phyloP scores from a whole-genome alignment of 2,329 filamentous ascomycete species.

The Cyphellophora europaea region DNA sequence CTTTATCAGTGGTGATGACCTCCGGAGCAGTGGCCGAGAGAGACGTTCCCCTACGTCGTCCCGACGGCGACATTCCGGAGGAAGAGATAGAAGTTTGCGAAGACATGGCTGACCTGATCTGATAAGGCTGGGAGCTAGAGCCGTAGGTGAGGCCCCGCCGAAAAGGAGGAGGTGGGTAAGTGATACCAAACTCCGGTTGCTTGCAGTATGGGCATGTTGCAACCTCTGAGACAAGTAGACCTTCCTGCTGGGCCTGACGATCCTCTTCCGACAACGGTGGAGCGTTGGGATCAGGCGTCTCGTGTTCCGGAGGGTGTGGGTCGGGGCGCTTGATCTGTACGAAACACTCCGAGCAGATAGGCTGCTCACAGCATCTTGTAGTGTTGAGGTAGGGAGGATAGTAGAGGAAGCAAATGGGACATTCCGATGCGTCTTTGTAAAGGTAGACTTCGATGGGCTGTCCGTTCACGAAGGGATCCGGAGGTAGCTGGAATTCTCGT shows the following conservation, averaged over 20 bases:
- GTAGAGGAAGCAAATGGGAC: conserved; percentile 92
- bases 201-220: conserved; percentile 92
- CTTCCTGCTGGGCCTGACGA: conserved; percentile 36
- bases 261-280: conserved; percentile 24
- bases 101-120: conserved; percentile 63
- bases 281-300: conserved; percentile 34
- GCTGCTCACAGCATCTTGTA: conserved; percentile 89
- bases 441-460: conserved; percentile 85
- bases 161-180: conserved; percentile 82
- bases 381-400: conserved; percentile 92
- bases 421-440: conserved; percentile 85
- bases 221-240: conserved; percentile 76
- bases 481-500: conserved; percentile 68
- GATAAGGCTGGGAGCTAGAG: conserved; percentile 40
- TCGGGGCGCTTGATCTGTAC: conserved; percentile 96
- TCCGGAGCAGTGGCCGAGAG: conserved; percentile 74
- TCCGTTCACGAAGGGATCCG: conserved; percentile 86
- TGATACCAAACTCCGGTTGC: conserved; percentile 91
- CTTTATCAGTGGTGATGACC: conserved; percentile 84
- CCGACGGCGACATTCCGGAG: conserved; percentile 28
- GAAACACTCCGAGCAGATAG: conserved; percentile 97
- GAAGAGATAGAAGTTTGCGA: conserved; percentile 74
- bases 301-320: conserved; percentile 77
- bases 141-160: conserved; percentile 70
- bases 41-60: conserved; percentile 53